Percentiles rank a stretch among this genome's conserved stretches.
Evolutionary conservation across 768 basidiomycete genomes (phyloP).

Genomic region (Xerocomellus chrysenteron): DNA sequence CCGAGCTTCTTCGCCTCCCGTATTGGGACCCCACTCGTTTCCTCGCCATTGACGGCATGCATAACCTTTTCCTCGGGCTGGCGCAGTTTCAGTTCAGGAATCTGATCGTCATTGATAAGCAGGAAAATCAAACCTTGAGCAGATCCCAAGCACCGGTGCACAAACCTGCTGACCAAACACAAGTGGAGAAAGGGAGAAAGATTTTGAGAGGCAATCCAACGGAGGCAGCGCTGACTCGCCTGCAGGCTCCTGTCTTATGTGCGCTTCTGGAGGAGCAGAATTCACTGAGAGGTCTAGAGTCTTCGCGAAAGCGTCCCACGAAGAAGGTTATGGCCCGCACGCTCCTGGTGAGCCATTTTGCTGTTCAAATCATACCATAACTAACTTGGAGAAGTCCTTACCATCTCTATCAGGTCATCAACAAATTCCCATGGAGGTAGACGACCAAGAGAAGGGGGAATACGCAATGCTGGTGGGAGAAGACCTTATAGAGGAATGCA

Average conservation of each 20-base stretch:
- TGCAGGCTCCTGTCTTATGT: background rate
- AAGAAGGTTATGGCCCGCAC: too few species aligned
- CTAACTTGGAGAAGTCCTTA: too few species aligned
- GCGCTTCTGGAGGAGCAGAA: background rate
- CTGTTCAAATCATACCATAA: too few species aligned
- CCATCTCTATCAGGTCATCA: too few species aligned
- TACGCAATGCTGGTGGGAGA: too few species aligned
- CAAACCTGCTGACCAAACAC: background rate
- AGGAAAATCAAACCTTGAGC: background rate
- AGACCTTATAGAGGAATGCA: background rate
- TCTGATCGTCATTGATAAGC: constrained; percentile 9
- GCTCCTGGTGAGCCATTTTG: too few species aligned
- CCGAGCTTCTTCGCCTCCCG: constrained; percentile 30
- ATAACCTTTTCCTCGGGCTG: constrained; percentile 32
- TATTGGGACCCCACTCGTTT: constrained; percentile 36
- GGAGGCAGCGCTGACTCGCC: background rate
- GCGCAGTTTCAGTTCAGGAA: constrained; percentile 7
- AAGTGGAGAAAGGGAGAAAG: background rate
- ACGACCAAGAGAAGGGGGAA: too few species aligned
- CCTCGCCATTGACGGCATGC: constrained; percentile 39
- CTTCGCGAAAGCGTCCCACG: too few species aligned
- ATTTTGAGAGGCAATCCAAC: background rate
- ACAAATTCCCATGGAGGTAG: too few species aligned
- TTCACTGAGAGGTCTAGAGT: too few species aligned
- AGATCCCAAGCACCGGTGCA: background rate